Evolutionary conservation across 2,329 filamentous ascomycete genomes (phyloP), one percentile per base, ranked within the genome.

Genomic region (Claviceps cyperi): DNA sequence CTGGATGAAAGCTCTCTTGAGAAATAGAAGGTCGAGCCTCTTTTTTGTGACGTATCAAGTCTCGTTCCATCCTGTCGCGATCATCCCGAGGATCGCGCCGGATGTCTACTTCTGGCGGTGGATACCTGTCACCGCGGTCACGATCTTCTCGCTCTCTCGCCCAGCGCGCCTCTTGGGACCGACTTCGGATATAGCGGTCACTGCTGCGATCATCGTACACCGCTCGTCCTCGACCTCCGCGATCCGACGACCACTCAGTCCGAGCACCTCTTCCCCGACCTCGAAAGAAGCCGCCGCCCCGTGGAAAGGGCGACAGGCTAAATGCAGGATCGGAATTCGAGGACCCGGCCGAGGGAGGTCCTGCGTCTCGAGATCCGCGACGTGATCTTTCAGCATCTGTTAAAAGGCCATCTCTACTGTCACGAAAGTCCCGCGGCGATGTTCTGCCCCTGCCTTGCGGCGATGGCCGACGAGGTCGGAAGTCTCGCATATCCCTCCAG

Each of bases 281-380:
- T 49, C 76, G 71, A 28, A 66, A 62, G 52, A 77, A 77, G 5
- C 76, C 76, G 32, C 75, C 74, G 19, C 80, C 76, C 11, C 76
- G 75, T 50, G 74, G 73, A 8, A 74, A 72, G 9, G 71, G 70
- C 8, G 71, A 64, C 53, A 66, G 60, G 17, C 72, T 75, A 51
- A 83, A 81, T 1, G 76, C 72, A 13, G 78, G 74, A 54, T 89
- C 84, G 0, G 84, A 85, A 21, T 79, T 80, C 9, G 79, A 80
- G 3, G 84, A 86, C 4, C 81, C 81, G 17, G 81, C 83, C 1
- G 83, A 85, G 21, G 80, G 75, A 11, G 84, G 83, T 0, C 84
- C 69, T 9, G 64, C 84, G 58, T 90, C 85, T 58, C 85, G 74
- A 8, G 84, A 87, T 15, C 76, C 80, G 45, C 84, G 74, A 49